Conservation (phyloP, 176 grass and related monocot genomes). For the Saccharum spontaneum region DNA sequence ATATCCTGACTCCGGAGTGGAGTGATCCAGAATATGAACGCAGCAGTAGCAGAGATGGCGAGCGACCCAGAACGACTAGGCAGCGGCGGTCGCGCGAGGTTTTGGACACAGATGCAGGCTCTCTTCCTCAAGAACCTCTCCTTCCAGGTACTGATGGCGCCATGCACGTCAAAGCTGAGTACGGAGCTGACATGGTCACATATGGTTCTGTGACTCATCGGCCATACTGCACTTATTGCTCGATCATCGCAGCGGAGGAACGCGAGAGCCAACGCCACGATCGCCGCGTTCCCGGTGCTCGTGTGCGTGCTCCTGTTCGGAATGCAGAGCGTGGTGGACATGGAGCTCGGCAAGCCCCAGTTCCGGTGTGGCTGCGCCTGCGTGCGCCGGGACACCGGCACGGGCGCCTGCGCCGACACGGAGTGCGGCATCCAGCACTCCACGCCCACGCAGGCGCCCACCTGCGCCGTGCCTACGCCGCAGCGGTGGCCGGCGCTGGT, state of each 20-base stretch:
- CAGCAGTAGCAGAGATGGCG: too few relatives aligned
- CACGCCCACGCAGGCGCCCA: too few relatives aligned
- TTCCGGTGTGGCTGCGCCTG: slow-evolving; percentile 53
- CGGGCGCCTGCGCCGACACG: background rate
- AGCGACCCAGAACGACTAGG: too few relatives aligned
- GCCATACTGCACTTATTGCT: too few relatives aligned
- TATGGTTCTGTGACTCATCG: too few relatives aligned
- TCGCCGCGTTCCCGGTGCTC: slow-evolving; percentile 43
- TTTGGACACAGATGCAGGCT: slow-evolving; percentile 44
- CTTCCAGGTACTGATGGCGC: slow-evolving; percentile 28
- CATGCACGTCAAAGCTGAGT: too few relatives aligned
- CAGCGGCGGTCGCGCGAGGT: background rate
- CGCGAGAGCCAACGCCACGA: slow-evolving; percentile 27
- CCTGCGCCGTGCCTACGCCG: slow-evolving; percentile 24
- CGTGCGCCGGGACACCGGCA: background rate
- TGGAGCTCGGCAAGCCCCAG: slow-evolving; percentile 28
- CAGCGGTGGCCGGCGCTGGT: slow-evolving; percentile 48
- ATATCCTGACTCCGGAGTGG: too few relatives aligned
- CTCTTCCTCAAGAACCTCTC: slow-evolving; percentile 55
- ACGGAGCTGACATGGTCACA: too few relatives aligned
- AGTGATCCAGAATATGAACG: too few relatives aligned
- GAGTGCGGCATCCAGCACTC: too few relatives aligned
- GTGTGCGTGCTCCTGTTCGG: slow-evolving; percentile 42
- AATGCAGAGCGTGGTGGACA: slow-evolving; percentile 52
- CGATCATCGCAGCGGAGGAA: slow-evolving; percentile 41